Evolutionary conservation across 805 yeast genomes (phyloP).

Genomic region (Lipomyces japonicus): DNA sequence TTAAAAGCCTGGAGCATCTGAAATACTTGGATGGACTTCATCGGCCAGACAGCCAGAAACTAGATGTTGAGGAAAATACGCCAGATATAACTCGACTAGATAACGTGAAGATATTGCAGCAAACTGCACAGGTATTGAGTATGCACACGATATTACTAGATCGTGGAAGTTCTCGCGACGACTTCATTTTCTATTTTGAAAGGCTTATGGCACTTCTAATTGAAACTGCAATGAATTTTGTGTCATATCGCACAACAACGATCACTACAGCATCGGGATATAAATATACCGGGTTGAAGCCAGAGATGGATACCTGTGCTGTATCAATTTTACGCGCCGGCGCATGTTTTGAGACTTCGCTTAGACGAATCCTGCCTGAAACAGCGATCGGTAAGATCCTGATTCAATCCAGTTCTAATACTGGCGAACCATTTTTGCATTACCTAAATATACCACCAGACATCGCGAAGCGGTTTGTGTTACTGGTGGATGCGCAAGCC

Average conservation of each 20-base stretch:
- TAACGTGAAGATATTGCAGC: conserved; percentile 36
- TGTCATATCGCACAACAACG: conserved; percentile 40
- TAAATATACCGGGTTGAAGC: conserved; percentile 33
- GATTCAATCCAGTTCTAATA: conserved; percentile 79
- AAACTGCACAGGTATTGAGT: conserved; percentile 64
- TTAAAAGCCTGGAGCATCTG: conserved; percentile 67
- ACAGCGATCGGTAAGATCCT: conserved; percentile 76
- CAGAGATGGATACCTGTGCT: conserved; percentile 31
- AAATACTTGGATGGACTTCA: conserved; percentile 60
- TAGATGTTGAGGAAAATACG: conserved; percentile 12
- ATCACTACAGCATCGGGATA: conserved; percentile 46
- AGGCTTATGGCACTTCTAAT: conserved; percentile 71
- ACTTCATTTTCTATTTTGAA: conserved; percentile 82
- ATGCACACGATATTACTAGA: conserved; percentile 68
- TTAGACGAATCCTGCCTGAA: conserved; percentile 72
- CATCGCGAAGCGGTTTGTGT: conserved; percentile 38
- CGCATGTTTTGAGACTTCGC: conserved; percentile 80
- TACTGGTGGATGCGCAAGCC: conserved; percentile 81
- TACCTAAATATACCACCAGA: conserved; percentile 64
- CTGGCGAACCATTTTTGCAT: conserved; percentile 94
- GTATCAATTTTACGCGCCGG: conserved; percentile 60
- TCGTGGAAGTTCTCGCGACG: conserved; percentile 56
- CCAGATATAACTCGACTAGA: conserved; percentile 9
- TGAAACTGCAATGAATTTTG: conserved; percentile 38
- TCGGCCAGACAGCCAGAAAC: conserved; percentile 12